Evolutionary conservation across 2,329 filamentous ascomycete species (phyloP).

Genomic region (Elsinoe batatas): DNA sequence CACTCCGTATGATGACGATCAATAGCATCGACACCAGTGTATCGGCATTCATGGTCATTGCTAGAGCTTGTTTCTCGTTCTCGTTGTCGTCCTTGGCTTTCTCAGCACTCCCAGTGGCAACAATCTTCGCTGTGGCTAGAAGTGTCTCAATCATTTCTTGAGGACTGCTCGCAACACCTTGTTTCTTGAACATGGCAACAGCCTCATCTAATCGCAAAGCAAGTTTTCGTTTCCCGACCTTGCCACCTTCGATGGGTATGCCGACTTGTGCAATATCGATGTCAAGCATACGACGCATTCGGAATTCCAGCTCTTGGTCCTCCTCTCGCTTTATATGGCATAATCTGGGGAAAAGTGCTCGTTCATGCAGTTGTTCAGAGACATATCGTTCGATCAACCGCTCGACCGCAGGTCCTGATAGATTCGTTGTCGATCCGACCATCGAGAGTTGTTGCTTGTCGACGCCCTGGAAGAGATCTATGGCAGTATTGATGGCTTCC

Average conservation of each 20-base stretch:
- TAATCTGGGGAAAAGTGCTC: slow-evolving; percentile 71
- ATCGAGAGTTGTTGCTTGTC: slow-evolving; percentile 92
- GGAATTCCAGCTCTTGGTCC: slow-evolving; percentile 77
- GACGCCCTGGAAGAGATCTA: slow-evolving; percentile 90
- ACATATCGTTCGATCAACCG: slow-evolving; percentile 91
- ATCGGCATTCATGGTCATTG: slow-evolving; percentile 71
- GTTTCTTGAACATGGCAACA: slow-evolving; percentile 81
- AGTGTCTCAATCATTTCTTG: slow-evolving; percentile 83
- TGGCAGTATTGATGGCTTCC: slow-evolving; percentile 82
- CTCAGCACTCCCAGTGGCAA: slow-evolving; percentile 40
- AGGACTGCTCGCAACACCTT: slow-evolving; percentile 65
- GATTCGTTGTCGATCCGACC: slow-evolving; percentile 81
- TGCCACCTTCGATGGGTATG: slow-evolving; percentile 71
- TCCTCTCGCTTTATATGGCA: slow-evolving; percentile 68
- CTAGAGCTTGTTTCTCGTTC: slow-evolving; percentile 43
- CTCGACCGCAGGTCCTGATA: slow-evolving; percentile 87
- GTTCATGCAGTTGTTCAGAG: slow-evolving; percentile 80
- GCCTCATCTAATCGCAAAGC: slow-evolving; percentile 65
- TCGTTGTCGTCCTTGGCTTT: slow-evolving; percentile 26
- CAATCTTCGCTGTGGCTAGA: slow-evolving; percentile 69
- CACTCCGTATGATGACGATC: slow-evolving; percentile 83
- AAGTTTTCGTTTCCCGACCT: slow-evolving; percentile 69
- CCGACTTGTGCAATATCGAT: slow-evolving; percentile 93
- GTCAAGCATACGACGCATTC: slow-evolving; percentile 85
- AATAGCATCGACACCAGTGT: slow-evolving; percentile 84